Evolutionary conservation across 164 flowering plant species (phyloP).

Genomic region (Vitis rupestris): DNA sequence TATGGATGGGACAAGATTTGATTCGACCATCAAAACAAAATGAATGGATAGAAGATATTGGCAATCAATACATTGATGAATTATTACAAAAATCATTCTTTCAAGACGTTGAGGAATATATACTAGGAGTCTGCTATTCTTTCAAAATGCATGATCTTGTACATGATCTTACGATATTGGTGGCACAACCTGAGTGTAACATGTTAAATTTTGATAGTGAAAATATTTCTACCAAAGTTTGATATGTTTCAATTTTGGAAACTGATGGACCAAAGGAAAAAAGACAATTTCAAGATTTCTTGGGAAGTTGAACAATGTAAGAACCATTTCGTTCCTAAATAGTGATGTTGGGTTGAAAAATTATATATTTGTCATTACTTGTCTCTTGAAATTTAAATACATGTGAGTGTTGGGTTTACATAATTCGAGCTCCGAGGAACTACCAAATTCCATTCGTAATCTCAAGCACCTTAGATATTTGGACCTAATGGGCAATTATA

Average conservation of each 20-base stretch:
- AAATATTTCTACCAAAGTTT: background rate
- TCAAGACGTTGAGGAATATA: background rate
- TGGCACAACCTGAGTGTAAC: background rate
- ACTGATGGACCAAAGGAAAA: too few species aligned
- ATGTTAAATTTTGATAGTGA: background rate
- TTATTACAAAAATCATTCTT: background rate
- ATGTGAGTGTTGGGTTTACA: background rate
- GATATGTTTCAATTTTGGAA: background rate
- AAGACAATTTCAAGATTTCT: too few species aligned
- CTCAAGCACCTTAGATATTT: background rate
- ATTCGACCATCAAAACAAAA: background rate
- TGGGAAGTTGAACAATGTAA: too few species aligned
- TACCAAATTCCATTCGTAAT: background rate
- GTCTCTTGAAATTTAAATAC: background rate
- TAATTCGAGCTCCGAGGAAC: background rate
- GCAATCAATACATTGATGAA: background rate
- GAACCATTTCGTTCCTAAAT: too few species aligned
- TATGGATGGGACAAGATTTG: background rate
- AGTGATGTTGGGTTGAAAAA: too few species aligned
- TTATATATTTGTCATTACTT: too few species aligned
- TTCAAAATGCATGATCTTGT: constrained; percentile 3
- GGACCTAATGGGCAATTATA: background rate
- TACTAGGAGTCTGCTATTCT: background rate
- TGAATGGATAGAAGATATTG: background rate
- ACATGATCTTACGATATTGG: background rate